Conservation (phyloP, 2,329 filamentous ascomycete species). For the Stagonosporopsis cucurbitacearum region DNA sequence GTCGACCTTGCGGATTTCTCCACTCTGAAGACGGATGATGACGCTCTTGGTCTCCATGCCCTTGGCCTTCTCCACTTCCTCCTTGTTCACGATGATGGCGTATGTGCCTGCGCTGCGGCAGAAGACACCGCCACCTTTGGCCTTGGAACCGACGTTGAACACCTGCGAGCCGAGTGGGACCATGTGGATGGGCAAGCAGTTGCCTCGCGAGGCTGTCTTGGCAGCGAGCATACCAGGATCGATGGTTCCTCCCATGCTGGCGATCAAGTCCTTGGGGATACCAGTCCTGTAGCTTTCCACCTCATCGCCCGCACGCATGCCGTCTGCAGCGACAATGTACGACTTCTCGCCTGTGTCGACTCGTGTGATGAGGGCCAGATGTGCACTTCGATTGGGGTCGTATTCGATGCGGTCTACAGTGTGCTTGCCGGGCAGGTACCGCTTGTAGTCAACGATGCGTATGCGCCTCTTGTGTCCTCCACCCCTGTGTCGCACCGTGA, state of each 20-base stretch:
- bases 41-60: conserved; percentile 77
- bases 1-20: conserved; percentile 87
- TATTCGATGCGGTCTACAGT: conserved; percentile 94
- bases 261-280: conserved; percentile 84
- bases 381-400: conserved; percentile 89
- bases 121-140: conserved; percentile 80
- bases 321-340: conserved; percentile 95
- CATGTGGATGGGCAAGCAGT: conserved; percentile 94
- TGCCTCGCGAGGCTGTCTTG: conserved; percentile 91
- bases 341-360: conserved; percentile 76
- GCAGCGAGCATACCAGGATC: conserved; percentile 96
- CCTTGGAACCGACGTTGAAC: conserved; percentile 82
- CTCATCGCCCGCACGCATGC: conserved; percentile 87
- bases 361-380: conserved; percentile 85
- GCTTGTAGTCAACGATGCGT: conserved; percentile 86
- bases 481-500: conserved; percentile 90
- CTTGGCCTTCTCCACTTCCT: conserved; percentile 67
- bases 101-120: conserved; percentile 95
- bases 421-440: conserved; percentile 80
- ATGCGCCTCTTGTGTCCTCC: conserved; percentile 93
- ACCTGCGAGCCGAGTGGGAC: conserved; percentile 93
- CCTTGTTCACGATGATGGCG: conserved; percentile 86
- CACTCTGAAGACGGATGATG: conserved; percentile 86
- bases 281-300: conserved; percentile 91
- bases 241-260: conserved; percentile 88